Evolutionary conservation across 2,329 filamentous ascomycete species (phyloP), one percentile per base, ranked within the genome.

Genomic region (Pseudogymnoascus sp.): DNA sequence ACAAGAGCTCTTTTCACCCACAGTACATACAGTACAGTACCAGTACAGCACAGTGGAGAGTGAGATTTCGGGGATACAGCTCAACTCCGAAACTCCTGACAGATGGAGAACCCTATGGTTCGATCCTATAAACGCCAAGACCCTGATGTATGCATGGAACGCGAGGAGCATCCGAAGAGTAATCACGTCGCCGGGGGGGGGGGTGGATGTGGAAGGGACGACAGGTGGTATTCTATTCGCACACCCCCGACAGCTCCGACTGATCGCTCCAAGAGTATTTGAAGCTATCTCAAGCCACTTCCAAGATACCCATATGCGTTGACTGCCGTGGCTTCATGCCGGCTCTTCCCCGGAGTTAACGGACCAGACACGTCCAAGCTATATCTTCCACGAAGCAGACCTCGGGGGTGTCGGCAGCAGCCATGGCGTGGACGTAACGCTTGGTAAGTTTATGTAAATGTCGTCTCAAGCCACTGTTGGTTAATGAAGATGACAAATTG

Each of bases 401-500:
- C n/a, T 5, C 1, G 6, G 11, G 47, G n/a, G 47, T 34, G 47
- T 14, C 9, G 3, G 7, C 47, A 54, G 16, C 47, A 54, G 32
- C 25, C n/a, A 54, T 6, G 47, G 28, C 47, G 47, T 54, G 47
- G 20, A 1, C 47, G 28, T 34, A 54, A 54, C 47, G 47, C 28
- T 54, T 54, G 6, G 47, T 54, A 32, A 54, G 47, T 54, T 54
- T 54, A 54, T 54, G 47, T 54, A 54, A 54, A 54, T 54, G 28
- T 20, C 47, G 16, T 34, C 6, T 20, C 28, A 54, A 54, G 47
- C 47, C 28, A 54, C 28, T 54, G 28, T 14, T 54, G 47, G 47
- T 54, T 54, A 54, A 54, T 54, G 47, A 54, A 32, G 47, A 18
- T 54, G 47, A 54, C 47, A 54, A 54, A 54, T 54, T 54, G 47